Conservation (phyloP, 192 early-diverging fungal genomes). For the Coemansia sp. region DNA sequence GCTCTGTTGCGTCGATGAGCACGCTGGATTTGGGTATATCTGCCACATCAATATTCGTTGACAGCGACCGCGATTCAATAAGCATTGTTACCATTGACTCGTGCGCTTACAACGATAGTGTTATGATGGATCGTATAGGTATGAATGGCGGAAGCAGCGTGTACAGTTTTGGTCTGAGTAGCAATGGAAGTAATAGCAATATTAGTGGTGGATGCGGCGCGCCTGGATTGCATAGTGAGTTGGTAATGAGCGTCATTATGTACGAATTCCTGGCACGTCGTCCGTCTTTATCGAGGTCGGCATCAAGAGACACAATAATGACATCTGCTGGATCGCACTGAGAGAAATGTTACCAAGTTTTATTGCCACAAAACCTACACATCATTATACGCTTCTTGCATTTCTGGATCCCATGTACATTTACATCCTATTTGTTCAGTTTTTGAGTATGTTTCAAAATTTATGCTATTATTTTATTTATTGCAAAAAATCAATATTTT, state of each 20-base stretch:
- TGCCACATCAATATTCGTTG: conserved; percentile 14
- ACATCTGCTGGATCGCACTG: background rate
- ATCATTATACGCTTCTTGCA: conserved; percentile 8
- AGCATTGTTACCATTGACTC: conserved; percentile 25
- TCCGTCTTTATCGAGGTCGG: conserved; percentile 32
- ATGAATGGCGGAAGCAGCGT: conserved; percentile 5
- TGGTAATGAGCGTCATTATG: conserved; percentile 38
- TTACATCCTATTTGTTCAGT: background rate
- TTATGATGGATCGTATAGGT: background rate
- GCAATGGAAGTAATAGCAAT: background rate
- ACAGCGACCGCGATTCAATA: conserved; percentile 20
- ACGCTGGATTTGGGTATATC: conserved; percentile 23
- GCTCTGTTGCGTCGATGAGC: conserved; percentile 29
- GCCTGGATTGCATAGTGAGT: conserved; percentile 33
- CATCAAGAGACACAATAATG: conserved; percentile 32
- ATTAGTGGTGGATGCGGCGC: conserved; percentile 6
- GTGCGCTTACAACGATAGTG: conserved; percentile 6
- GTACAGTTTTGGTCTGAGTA: conserved; percentile 5
- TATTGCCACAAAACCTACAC: background rate
- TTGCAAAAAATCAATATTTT: conserved; percentile 1
- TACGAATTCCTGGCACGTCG: conserved; percentile 48
- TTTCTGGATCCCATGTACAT: conserved; percentile 6
- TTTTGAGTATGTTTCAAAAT: background rate
- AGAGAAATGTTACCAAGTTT: background rate
- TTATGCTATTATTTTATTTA: conserved; percentile 7